Evolutionary conservation across 495 filamentous ascomycete species (phyloP), one percentile per base, ranked within the genome.

Genomic region (Aspergillus panamensis): DNA sequence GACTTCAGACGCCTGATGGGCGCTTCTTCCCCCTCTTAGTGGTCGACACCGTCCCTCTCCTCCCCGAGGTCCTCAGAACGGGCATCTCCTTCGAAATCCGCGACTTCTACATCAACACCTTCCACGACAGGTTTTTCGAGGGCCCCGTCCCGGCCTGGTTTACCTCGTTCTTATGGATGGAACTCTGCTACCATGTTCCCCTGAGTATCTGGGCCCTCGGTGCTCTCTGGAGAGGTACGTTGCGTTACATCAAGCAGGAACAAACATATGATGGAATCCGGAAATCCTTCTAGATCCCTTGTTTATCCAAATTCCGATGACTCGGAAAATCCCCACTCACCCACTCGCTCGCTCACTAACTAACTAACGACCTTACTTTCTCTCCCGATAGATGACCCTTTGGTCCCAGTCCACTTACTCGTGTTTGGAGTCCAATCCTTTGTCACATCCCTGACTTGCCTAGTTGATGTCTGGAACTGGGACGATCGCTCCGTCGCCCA

Each of bases 111-210:
- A 78, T 89, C 59, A 57, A 68, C 13, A 87, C 78, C 8, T 90
- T 86, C 75, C 82, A 83, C 40, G 91, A 96, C 72, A 88, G 85
- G 25, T 89, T 92, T 75, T 88, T 91, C 67, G 77, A 80, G 45
- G 75, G 76, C 29, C 60, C 66, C 17, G 73, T 84, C 2, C 85
- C 88, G 0, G 74, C 75, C 45, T 96, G 90, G 86, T 92, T 93
- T 70, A 73, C 70, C 3, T 62, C 82, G 5, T 92, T 87, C 67
- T 73, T 85, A 29, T 84, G 79, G 69, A 77, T 90, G 68, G 91
- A 96, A 73, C 60, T 84, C 30, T 53, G 85, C 35, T 86, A 87
- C 63, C 83, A 91, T 60, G 66, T 87, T 2, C 91, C 91, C 1
- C 62, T 87, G 14, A 86, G 84, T 48, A 42, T 89, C 1, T 92